A percentile compares a stretch with the other conserved stretches of the same genome.
Evolutionary conservation across 2,329 filamentous ascomycete genomes (phyloP).

Genomic region (Dryadomyces quercus-mongolicae): DNA sequence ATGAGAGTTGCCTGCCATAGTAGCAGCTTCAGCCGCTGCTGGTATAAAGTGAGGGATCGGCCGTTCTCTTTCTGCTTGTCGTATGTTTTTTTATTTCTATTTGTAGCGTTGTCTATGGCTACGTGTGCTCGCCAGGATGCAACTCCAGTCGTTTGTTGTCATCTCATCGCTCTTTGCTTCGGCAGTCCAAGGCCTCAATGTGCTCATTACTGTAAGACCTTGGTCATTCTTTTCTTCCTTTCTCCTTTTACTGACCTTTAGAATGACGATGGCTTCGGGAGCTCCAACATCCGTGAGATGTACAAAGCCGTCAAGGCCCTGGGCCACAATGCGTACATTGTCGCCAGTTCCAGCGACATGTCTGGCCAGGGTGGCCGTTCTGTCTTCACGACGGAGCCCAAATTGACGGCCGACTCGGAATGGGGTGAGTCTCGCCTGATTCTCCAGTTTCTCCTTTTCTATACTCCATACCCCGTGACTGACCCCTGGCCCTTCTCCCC

Average conservation of each 20-base stretch:
- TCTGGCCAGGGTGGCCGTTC: constrained; percentile 31
- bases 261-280: constrained; percentile 28
- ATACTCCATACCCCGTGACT: neutral
- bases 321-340: constrained; percentile 45
- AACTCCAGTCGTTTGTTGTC: neutral
- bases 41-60: no score
- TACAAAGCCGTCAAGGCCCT: constrained; percentile 34
- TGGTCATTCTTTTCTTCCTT: neutral
- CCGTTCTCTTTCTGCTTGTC: no score
- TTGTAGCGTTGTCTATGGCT: no score
- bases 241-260: neutral
- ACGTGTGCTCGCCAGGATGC: neutral
- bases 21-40: no score
- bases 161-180: neutral
- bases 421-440: constrained; percentile 17
- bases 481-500: neutral
- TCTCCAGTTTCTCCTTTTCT: neutral
- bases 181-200: constrained; percentile 4
- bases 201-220: constrained; percentile 9
- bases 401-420: constrained; percentile 27
- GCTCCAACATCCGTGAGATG: constrained; percentile 27
- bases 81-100: no score
- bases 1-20: no score
- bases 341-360: constrained; percentile 28
- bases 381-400: constrained; percentile 29